Percentiles rank a stretch among this genome's conserved stretches.
Evolutionary conservation across 2,329 filamentous ascomycete species (phyloP).

Genomic region (Diaporthe sp.): DNA sequence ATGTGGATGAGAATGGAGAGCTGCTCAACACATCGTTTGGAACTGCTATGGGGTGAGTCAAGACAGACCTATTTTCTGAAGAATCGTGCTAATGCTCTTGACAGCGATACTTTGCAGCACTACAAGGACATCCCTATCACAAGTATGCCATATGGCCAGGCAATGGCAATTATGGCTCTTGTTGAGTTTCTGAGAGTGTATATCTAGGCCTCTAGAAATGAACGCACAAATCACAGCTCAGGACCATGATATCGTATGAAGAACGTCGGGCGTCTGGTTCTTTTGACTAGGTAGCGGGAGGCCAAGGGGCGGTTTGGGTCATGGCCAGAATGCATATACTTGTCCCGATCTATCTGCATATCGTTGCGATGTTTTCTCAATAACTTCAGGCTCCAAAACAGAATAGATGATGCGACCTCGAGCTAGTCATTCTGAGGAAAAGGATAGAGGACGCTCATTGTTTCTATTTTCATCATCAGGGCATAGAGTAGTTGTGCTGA

Average conservation of each 20-base stretch:
- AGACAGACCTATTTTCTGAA: neutral
- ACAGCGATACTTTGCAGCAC: conserved; percentile 72
- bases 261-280: neutral
- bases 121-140: conserved; percentile 83
- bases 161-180: conserved; percentile 86
- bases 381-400: neutral
- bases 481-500: no score
- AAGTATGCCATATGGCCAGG: conserved; percentile 87
- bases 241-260: neutral
- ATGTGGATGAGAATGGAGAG: conserved; percentile 77
- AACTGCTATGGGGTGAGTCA: conserved; percentile 75
- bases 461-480: neutral
- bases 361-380: neutral
- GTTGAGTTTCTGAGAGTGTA: conserved; percentile 78
- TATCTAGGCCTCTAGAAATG: conserved; percentile 43
- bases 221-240: neutral
- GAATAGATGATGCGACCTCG: neutral
- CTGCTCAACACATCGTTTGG: conserved; percentile 82
- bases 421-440: neutral
- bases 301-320: no score
- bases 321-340: neutral
- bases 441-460: neutral
- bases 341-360: neutral
- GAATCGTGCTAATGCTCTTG: neutral
- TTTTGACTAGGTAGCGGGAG: no score